Evolutionary conservation across 2,329 filamentous ascomycete species (phyloP).

Genomic region (Neofusicoccum umdonicola): DNA sequence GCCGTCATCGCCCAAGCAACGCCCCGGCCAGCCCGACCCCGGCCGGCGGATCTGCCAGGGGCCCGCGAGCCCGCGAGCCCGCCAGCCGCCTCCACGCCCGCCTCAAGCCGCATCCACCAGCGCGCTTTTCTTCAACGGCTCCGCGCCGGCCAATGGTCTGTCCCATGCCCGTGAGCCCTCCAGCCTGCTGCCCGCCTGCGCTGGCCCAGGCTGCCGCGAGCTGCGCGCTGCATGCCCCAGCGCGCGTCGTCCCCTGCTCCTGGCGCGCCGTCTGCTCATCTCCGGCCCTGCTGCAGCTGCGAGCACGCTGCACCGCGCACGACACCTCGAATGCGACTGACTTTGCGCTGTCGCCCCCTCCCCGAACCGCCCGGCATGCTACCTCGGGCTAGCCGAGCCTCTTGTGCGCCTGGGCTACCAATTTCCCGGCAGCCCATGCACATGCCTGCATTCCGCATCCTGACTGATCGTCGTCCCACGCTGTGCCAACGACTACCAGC

Average conservation of each 20-base stretch:
- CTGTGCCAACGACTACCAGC: background rate
- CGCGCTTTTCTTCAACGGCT: background rate
- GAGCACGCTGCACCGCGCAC: background rate
- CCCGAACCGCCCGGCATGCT: background rate
- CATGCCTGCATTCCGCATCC: slow-evolving; percentile 2
- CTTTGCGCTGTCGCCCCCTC: background rate
- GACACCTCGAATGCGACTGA: too few species aligned
- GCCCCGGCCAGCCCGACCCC: background rate
- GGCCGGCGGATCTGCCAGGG: background rate
- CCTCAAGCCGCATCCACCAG: background rate
- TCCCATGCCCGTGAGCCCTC: background rate
- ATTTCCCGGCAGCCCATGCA: background rate
- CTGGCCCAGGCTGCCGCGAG: too few species aligned
- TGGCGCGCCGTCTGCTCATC: background rate
- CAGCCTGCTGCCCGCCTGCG: too few species aligned
- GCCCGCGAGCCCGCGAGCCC: background rate
- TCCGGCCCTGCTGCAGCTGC: background rate
- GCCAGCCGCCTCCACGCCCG: background rate
- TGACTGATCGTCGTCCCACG: background rate
- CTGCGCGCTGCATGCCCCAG: too few species aligned
- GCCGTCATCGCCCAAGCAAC: background rate
- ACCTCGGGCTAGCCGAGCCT: background rate
- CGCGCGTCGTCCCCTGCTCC: too few species aligned
- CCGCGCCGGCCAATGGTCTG: background rate
- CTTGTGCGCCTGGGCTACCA: background rate